phyloP scores from a whole-genome alignment of 805 yeast genomes.

The Lipomyces spencermartinsiae region DNA sequence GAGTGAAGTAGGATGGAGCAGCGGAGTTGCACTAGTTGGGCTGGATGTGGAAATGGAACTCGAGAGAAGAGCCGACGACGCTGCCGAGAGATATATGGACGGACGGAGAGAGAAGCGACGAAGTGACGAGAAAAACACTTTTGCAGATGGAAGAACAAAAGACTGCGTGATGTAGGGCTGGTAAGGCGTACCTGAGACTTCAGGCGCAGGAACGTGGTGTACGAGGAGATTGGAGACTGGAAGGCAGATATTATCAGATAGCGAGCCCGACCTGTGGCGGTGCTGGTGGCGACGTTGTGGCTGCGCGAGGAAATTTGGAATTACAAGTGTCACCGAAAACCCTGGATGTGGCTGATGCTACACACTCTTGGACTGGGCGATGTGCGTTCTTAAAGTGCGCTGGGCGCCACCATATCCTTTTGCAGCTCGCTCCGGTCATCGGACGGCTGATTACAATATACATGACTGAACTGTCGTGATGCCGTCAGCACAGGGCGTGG shows the following conservation, averaged over 20 bases:
- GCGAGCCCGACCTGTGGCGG: neutral
- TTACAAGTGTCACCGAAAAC: neutral
- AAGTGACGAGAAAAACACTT: conserved; percentile 6
- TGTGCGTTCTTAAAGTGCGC: neutral
- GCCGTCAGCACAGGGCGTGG: neutral
- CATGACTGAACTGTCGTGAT: neutral
- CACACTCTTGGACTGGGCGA: neutral
- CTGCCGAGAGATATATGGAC: conserved; percentile 6
- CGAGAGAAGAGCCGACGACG: conserved; percentile 8
- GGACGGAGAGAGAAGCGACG: conserved; percentile 11
- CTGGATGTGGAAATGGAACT: conserved; percentile 4
- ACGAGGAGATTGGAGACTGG: neutral
- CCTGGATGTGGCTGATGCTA: neutral
- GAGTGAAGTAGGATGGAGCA: neutral
- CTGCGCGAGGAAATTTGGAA: neutral
- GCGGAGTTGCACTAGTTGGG: neutral
- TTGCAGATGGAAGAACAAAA: neutral
- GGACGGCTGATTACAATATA: neutral
- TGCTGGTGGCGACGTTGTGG: conserved; percentile 5
- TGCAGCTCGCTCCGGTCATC: neutral
- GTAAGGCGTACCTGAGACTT: neutral
- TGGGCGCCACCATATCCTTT: neutral
- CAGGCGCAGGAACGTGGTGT: neutral
- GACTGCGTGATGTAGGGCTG: conserved; percentile 1
- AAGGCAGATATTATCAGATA: neutral